A percentile compares a stretch with the other conserved stretches of the same genome.
These are phyloP conservation scores for Torrubiella hemipterigena DNA, from an alignment of 2,329 filamentous ascomycete genomes.

Conservation along the genomic window DNA sequence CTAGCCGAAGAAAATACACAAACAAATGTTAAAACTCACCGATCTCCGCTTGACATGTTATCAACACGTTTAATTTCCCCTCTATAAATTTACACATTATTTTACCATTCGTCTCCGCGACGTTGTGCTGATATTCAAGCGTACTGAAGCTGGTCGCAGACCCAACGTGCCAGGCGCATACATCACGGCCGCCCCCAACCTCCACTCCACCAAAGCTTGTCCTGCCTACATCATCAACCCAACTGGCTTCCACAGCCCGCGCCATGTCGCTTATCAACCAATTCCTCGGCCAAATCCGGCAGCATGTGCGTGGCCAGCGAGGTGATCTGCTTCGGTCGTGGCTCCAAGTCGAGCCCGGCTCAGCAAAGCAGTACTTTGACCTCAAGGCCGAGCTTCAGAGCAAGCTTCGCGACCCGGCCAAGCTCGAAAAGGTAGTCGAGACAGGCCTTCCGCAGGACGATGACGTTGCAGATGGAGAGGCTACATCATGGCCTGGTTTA, in stretches of 20 bases:
- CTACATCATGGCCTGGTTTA: conserved; percentile 64
- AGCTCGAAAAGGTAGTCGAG: conserved; percentile 52
- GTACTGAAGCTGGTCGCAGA: no score
- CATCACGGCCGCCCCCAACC: neutral
- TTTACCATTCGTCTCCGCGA: no score
- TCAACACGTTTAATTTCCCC: no score
- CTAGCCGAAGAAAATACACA: no score
- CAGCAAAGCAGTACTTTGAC: conserved; percentile 53
- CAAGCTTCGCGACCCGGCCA: conserved; percentile 35
- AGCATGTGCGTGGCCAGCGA: conserved; percentile 45
- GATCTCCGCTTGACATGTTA: no score
- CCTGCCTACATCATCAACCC: conserved; percentile 1
- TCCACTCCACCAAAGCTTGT: neutral
- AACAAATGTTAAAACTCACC: no score
- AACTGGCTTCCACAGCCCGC: conserved; percentile 3
- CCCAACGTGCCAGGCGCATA: no score
- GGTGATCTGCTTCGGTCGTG: conserved; percentile 55
- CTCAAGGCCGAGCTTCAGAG: conserved; percentile 56
- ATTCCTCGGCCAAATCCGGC: conserved; percentile 54
- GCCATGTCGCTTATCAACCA: conserved; percentile 52
- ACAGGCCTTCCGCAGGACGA: conserved; percentile 52
- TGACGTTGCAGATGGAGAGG: conserved; percentile 50
- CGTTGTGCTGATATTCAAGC: neutral
- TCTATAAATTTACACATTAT: no score
- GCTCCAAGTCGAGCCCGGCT: conserved; percentile 63